phyloP scores from a whole-genome alignment of 2,329 filamentous ascomycete genomes.

The Sclerotinia sclerotiorum region DNA sequence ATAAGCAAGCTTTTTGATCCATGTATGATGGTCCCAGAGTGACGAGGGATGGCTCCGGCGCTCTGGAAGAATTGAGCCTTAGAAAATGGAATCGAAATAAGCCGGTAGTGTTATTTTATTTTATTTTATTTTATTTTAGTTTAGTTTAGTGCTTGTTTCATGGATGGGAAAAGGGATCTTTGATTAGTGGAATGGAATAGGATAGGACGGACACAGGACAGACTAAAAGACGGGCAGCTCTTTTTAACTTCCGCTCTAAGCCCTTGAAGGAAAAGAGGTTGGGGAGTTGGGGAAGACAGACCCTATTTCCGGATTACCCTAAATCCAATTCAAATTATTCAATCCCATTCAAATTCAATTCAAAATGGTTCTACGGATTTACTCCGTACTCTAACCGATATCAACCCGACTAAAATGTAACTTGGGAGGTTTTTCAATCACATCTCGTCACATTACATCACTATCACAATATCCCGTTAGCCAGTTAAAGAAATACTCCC shows the following conservation, averaged over 20 bases:
- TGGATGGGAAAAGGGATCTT: constrained; percentile 1
- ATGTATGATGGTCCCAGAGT: not conserved
- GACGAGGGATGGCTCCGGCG: too few species aligned
- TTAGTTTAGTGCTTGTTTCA: not conserved
- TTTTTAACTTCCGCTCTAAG: not conserved
- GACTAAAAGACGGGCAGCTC: not conserved
- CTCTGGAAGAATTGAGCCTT: not conserved
- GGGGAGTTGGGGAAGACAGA: not conserved
- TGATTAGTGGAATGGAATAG: not conserved
- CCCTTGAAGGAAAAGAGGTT: not conserved
- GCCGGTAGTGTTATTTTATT: too few species aligned
- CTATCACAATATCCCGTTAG: constrained; percentile 1
- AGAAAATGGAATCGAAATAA: not conserved
- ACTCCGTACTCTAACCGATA: not conserved
- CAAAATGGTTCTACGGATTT: not conserved
- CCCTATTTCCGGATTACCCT: too few species aligned
- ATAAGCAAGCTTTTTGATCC: constrained; percentile 1
- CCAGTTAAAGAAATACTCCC: not conserved
- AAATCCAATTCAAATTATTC: too few species aligned
- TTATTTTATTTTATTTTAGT: too few species aligned
- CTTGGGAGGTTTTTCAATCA: not conserved
- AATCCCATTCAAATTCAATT: not conserved
- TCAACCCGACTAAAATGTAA: not conserved
- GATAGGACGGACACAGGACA: too few species aligned
- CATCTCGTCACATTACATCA: constrained; percentile 2